Percentiles rank a stretch among this genome's conserved stretches.
Evolutionary conservation across 2,329 filamentous ascomycete genomes (phyloP).

Genomic region (Claviceps sp.): DNA sequence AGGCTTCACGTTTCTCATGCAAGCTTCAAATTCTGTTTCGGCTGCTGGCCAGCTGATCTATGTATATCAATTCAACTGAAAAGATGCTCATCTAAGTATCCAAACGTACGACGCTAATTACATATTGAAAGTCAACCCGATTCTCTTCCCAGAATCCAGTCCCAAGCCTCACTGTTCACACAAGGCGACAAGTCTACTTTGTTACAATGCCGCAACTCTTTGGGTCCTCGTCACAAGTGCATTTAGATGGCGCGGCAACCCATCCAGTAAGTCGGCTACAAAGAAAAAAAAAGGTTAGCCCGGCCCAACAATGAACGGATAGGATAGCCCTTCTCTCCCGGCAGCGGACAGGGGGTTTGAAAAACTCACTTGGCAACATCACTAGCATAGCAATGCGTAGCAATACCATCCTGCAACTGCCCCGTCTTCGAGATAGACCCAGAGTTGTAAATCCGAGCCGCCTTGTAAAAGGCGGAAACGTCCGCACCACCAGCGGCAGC

Average conservation of each 20-base stretch:
- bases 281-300: background rate
- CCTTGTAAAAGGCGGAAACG: constrained; percentile 25
- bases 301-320: background rate
- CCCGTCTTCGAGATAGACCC: constrained; percentile 24
- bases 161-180: no score
- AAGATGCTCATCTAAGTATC: no score
- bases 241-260: constrained; percentile 8
- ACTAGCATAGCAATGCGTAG: constrained; percentile 34
- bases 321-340: background rate
- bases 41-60: no score
- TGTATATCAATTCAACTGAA: no score
- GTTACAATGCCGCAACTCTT: constrained; percentile 7
- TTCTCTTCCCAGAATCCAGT: no score
- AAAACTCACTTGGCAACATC: constrained; percentile 26
- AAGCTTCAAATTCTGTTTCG: no score
- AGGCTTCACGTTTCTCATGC: no score
- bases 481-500: constrained; percentile 8
- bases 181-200: background rate
- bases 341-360: background rate
- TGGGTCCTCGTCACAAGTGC: constrained; percentile 11
- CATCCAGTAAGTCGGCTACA: constrained; percentile 10
- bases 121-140: no score
- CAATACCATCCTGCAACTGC: constrained; percentile 24
- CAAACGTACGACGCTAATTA: no score
- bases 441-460: constrained; percentile 37